Conservation (phyloP, 306 rosid species). For the Astragalus glycyphyllos region DNA sequence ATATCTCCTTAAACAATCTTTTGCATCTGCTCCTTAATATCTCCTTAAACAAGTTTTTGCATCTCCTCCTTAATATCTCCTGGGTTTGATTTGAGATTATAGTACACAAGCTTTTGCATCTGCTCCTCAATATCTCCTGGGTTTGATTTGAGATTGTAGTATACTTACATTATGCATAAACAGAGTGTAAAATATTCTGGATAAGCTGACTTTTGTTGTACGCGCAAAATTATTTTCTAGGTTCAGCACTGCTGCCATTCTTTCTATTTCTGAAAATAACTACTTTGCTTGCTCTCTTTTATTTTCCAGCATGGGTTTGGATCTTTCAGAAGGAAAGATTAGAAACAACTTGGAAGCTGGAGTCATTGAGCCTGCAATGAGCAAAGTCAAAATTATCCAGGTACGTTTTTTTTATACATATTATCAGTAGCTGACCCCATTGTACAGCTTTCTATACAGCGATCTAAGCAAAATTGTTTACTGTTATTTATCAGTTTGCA, state of each 20-base stretch:
- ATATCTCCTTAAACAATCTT: slow-evolving; percentile 9
- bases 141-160: slow-evolving; percentile 12
- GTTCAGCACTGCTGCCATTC: background rate
- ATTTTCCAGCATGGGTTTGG: slow-evolving; percentile 86
- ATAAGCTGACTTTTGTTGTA: slow-evolving; percentile 8
- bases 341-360: slow-evolving; percentile 98
- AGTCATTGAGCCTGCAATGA: slow-evolving; percentile 99
- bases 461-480: background rate
- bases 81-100: too few relatives aligned
- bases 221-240: background rate
- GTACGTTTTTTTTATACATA: slow-evolving; percentile 42
- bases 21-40: background rate
- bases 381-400: slow-evolving; percentile 98
- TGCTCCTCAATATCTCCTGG: background rate
- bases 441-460: slow-evolving; percentile 1
- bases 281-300: background rate
- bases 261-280: slow-evolving; percentile 15
- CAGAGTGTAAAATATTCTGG: slow-evolving; percentile 6
- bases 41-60: slow-evolving; percentile 21
- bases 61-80: background rate
- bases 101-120: slow-evolving; percentile 17
- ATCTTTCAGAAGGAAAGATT: slow-evolving; percentile 73
- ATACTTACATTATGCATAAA: background rate
- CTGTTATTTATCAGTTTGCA: slow-evolving; percentile 66
- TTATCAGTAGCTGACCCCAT: background rate